Conservation (phyloP, 2,329 filamentous ascomycete species). For the Lasiodiplodia sp. region DNA sequence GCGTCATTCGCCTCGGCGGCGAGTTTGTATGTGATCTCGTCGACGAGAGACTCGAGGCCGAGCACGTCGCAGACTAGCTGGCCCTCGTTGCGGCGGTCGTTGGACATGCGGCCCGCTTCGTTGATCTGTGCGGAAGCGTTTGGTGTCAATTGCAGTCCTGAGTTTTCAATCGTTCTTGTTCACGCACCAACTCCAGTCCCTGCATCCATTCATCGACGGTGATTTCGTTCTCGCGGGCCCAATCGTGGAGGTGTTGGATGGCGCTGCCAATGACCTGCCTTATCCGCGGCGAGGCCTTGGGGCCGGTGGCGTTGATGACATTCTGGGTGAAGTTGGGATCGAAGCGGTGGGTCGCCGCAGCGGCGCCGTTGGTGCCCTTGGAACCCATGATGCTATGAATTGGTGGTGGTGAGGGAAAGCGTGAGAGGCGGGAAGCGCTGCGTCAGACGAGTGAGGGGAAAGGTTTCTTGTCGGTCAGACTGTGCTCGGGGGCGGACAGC, state of each 20-base stretch:
- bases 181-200: constrained; percentile 71
- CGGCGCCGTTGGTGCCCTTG: constrained; percentile 31
- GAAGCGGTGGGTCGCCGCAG: constrained; percentile 55
- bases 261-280: constrained; percentile 69
- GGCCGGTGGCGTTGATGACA: constrained; percentile 76
- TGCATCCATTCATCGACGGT: constrained; percentile 79
- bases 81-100: constrained; percentile 68
- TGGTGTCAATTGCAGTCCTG: constrained; percentile 12
- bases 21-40: constrained; percentile 79
- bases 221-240: constrained; percentile 78
- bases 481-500: neutral
- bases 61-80: constrained; percentile 67
- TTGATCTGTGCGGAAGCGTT: constrained; percentile 55
- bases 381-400: constrained; percentile 34
- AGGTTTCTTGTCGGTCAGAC: neutral
- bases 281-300: constrained; percentile 70
- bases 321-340: constrained; percentile 79
- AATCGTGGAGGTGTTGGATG: constrained; percentile 79
- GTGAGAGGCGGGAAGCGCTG: neutral
- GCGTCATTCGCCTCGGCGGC: constrained; percentile 58
- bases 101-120: constrained; percentile 68
- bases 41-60: constrained; percentile 69
- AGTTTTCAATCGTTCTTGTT: neutral
- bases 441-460: neutral
- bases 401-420: neutral